Conservation (phyloP, 2,329 filamentous ascomycete species). For the Calonectria henricotiae region DNA sequence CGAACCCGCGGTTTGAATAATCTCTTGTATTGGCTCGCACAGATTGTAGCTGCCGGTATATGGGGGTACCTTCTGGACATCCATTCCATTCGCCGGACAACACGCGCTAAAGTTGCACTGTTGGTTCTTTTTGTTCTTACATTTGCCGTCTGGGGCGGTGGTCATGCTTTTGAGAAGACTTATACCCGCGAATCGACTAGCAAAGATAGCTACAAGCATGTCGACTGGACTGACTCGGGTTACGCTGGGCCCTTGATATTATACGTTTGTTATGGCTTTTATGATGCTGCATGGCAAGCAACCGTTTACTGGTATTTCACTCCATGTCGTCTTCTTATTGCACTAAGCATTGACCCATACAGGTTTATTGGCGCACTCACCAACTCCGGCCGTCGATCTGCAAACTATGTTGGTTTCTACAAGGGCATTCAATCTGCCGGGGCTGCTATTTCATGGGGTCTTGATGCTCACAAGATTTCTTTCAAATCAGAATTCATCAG, state of each 20-base stretch:
- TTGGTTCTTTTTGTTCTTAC: constrained; percentile 77
- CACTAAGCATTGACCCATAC: constrained; percentile 58
- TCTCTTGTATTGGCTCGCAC: constrained; percentile 79
- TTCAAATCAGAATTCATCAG: constrained; percentile 82
- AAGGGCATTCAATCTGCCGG: constrained; percentile 86
- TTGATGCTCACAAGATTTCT: constrained; percentile 60
- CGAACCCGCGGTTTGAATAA: constrained; percentile 83
- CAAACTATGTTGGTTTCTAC: constrained; percentile 94
- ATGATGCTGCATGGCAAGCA: constrained; percentile 92
- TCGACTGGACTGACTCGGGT: constrained; percentile 77
- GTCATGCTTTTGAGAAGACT: constrained; percentile 79
- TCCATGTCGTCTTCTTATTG: constrained; percentile 35
- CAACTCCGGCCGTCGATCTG: constrained; percentile 92
- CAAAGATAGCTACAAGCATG: constrained; percentile 18
- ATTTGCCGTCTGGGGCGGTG: constrained; percentile 86
- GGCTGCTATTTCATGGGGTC: constrained; percentile 67
- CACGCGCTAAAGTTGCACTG: constrained; percentile 78
- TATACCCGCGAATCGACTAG: constrained; percentile 47
- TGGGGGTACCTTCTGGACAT: constrained; percentile 83
- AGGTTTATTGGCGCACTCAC: constrained; percentile 92
- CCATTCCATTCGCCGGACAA: constrained; percentile 72
- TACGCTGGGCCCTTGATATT: constrained; percentile 89
- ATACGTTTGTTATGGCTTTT: constrained; percentile 93
- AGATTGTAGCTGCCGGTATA: constrained; percentile 82
- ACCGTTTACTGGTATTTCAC: constrained; percentile 90